phyloP scores from a whole-genome alignment of 2,329 filamentous ascomycete genomes.

The Grosmannia penicillata region DNA sequence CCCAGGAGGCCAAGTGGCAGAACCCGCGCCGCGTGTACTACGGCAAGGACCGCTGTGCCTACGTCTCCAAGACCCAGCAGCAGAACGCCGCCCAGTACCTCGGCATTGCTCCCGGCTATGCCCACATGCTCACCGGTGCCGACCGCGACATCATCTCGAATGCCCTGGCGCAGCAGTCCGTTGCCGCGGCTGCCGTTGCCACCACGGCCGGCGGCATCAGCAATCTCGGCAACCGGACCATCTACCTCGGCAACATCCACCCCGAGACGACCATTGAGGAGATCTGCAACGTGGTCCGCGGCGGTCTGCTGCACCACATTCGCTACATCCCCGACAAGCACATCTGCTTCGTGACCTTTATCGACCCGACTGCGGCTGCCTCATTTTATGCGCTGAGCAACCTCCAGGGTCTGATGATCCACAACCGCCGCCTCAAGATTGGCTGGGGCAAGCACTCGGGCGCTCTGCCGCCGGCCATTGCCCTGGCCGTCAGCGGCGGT shows the following conservation, averaged over 20 bases:
- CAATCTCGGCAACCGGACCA: slow-evolving; percentile 92
- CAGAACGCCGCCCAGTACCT: slow-evolving; percentile 98
- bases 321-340: slow-evolving; percentile 99
- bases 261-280: slow-evolving; percentile 98
- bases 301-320: slow-evolving; percentile 91
- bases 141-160: slow-evolving; percentile 95
- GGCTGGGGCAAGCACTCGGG: slow-evolving; percentile 99
- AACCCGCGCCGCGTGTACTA: slow-evolving; percentile 93
- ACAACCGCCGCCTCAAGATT: slow-evolving; percentile 94
- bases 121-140: slow-evolving; percentile 88
- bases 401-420: slow-evolving; percentile 95
- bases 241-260: slow-evolving; percentile 97
- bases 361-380: slow-evolving; percentile 91
- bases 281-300: slow-evolving; percentile 97
- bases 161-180: slow-evolving; percentile 90
- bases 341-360: slow-evolving; percentile 99
- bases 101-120: slow-evolving; percentile 90
- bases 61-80: slow-evolving; percentile 98
- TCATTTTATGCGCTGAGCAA: slow-evolving; percentile 98
- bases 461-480: slow-evolving; percentile 87
- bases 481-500: slow-evolving; percentile 86
- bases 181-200: slow-evolving; percentile 88
- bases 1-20: slow-evolving; percentile 95
- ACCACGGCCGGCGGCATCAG: slow-evolving; percentile 94
- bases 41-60: slow-evolving; percentile 94